A percentile compares a stretch with the other conserved stretches of the same genome.
Conservation (phyloP, 78 protist species). For the Dictyostelium capitatum region DNA sequence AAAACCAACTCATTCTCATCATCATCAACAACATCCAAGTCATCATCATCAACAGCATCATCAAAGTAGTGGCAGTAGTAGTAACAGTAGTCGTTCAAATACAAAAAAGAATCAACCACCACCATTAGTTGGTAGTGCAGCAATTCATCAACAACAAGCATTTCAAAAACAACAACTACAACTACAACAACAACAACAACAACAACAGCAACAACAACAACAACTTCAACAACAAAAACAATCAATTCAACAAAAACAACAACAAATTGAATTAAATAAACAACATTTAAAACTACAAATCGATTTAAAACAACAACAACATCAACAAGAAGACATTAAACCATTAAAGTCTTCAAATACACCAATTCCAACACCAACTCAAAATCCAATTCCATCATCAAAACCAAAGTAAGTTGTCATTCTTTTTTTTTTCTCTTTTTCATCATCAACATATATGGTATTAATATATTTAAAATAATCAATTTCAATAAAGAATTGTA, state of each 20-base stretch:
- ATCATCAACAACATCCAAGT: not conserved
- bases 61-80: not conserved
- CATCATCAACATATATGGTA: not conserved
- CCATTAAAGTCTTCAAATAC: not conserved
- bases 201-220: not conserved
- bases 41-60: not conserved
- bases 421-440: not conserved
- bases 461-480: not conserved
- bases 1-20: not conserved
- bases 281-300: constrained; percentile 31
- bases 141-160: constrained; percentile 13
- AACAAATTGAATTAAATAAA: not conserved
- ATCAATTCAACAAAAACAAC: constrained; percentile 25
- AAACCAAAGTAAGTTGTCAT: not conserved
- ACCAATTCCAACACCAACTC: not conserved
- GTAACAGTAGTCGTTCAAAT: not conserved
- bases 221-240: not conserved
- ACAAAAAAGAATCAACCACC: not conserved
- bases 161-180: constrained; percentile 16
- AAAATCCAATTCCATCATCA: not conserved
- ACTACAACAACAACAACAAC: not conserved
- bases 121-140: not conserved
- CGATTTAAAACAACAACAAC: not conserved
- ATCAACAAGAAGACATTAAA: not conserved
- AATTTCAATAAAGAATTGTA: not conserved